Evolutionary conservation across 768 basidiomycete species (phyloP), one percentile per base, ranked within the genome.

Genomic region (Termitomyces sp.): DNA sequence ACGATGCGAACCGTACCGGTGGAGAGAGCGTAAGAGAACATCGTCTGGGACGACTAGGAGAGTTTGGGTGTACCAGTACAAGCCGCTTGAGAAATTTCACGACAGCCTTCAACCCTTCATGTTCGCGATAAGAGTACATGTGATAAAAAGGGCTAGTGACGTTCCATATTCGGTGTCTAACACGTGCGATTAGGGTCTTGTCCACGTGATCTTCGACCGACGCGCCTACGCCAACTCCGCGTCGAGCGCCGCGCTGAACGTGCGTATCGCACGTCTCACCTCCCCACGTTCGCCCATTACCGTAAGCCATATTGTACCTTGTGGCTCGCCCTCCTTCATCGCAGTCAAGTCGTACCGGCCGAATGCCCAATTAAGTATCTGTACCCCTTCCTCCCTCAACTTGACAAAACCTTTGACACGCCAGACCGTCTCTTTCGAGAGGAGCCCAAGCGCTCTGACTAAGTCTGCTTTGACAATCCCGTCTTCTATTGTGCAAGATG

Each of bases 321-420:
- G 67, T 1, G 65, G 66, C 22, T 62, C 64, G n/a, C 68, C 51
- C 36, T 64, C 63, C n/a, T 71, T 70, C 1, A 69, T 69, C 37
- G 72, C 63, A 4, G 69, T 75, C 12, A 85, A 79, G 28, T 94
- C 91, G 67, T 82, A 86, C 41, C 94, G 82, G 15, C 92, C 92
- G 73, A 97, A 98, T 7, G 94, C 94, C 92, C 93, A 98, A 68
- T 98, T 98, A 58, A 96, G 64, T 58, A 94, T 88, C 66, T 79
- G 69, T 61, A 72, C 64, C 8, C 73, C 70, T 20, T 69, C 69
- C 26, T 68, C 69, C 26, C 62, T 62, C 6, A 91, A 68, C 39
- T 79, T 80, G 24, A 95, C 77, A 65, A 94, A 92, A 18, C 94
- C 95, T 67, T 98, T 98, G 34, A 95, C 87, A 61, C 89, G 73